phyloP scores from a whole-genome alignment of 176 grass and related monocot species.

The Cocos nucifera region DNA sequence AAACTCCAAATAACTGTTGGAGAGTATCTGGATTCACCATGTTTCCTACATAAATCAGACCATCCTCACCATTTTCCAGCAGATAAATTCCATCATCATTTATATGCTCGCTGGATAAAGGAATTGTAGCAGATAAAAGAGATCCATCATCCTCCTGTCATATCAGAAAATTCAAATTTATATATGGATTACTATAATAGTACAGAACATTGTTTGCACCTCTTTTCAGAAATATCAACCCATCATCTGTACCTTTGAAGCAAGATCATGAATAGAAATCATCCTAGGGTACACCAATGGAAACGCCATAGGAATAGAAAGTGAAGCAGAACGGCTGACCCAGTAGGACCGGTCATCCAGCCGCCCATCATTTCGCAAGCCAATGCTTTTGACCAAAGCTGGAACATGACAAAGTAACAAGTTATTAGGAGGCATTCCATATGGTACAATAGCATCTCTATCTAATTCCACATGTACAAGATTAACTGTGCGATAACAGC shows the following conservation, averaged over 20 bases:
- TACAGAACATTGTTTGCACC: not conserved
- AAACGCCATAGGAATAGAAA: conserved; percentile 58
- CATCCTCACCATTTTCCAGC: conserved; percentile 86
- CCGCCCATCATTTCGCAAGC: conserved; percentile 70
- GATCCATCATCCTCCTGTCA: conserved; percentile 58
- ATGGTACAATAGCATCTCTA: no score
- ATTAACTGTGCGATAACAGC: no score
- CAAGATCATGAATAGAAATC: conserved; percentile 71
- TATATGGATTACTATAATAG: not conserved
- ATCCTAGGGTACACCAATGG: conserved; percentile 82
- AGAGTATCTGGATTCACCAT: conserved; percentile 39
- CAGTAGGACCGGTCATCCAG: conserved; percentile 83
- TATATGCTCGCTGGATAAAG: conserved; percentile 68
- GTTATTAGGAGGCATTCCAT: no score
- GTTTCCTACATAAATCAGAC: conserved; percentile 71
- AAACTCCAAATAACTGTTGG: conserved; percentile 61
- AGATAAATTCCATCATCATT: conserved; percentile 70
- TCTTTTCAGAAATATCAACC: not conserved
- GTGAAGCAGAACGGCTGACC: conserved; percentile 36
- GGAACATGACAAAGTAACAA: conserved; percentile 2
- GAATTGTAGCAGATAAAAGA: conserved; percentile 39
- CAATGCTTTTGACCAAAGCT: conserved; percentile 73
- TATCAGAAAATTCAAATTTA: conserved; percentile 12
- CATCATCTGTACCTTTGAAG: conserved; percentile 36
- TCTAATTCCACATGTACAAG: no score